Base-by-base conservation (phyloP, 2,329 filamentous ascomycete genomes). In the Ascochyta fabae region DNA sequence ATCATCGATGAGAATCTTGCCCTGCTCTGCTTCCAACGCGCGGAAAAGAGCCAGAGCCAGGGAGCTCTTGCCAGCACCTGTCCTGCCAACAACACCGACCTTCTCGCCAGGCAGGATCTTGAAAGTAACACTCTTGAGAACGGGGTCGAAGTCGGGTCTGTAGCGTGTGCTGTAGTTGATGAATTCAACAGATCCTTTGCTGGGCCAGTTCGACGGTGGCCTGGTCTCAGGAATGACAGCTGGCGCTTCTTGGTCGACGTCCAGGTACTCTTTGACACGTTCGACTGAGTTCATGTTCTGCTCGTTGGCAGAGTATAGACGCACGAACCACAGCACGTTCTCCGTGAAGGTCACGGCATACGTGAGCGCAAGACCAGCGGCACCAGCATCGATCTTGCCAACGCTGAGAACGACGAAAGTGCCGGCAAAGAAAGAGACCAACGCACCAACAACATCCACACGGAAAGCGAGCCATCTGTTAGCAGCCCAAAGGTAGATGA, bases 231-330 rank as follows among this genome's bases (percentile, higher is more conserved):
- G 87, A 36, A 96, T 84, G 36, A 96, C 81, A 1, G 90, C 83
- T 0, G 84, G 81, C 1, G 95, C 93, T 78, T 99, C 95, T 74
- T 97, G 94, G 67, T 98, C 94, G 1, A 99, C 90, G 40, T 98
- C 92, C 33, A 98, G 84, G 71, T 98, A 99, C 74, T 99, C 95
- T 79, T 96, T 96, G 71, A 99, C 89, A 70, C 95, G 91, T 78
- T 99, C 95, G 44, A 98, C 93, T 3, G 94, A 94, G 78, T 99
- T 99, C 95, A 99, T 98, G 78, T 97, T 98, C 77, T 99, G 95
- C 78, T 99, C 95, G 69, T 98, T 97, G 71, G 91, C 87, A 0
- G 93, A 89, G 74, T 99, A 99, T 13, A 97, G 83, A 42, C 95
- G 88, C 27, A 99, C 93, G 51, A 98, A 87, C 95, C 95, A 99